Conservation (phyloP, 352 stramenopile species). For the Phytopythium cucurbitacearum region DNA sequence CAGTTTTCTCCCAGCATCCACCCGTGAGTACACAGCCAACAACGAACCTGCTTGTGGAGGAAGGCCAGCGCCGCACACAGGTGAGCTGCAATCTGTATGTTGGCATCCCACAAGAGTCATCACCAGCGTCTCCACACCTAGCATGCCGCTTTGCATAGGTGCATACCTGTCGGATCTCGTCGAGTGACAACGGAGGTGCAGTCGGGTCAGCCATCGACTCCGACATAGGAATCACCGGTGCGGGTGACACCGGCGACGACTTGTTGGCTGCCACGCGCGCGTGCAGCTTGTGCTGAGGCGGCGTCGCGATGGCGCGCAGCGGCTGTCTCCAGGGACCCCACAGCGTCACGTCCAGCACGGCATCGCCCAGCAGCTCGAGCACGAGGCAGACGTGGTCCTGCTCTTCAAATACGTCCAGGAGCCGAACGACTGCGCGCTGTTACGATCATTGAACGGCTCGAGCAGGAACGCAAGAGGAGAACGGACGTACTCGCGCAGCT, state of each 20-base stretch:
- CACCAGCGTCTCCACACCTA: slow-evolving; percentile 1
- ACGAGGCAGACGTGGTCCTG: slow-evolving; percentile 57
- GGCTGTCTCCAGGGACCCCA: slow-evolving; percentile 92
- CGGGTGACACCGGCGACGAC: no score
- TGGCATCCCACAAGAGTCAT: not conserved
- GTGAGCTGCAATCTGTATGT: slow-evolving; percentile 42
- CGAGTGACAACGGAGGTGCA: slow-evolving; percentile 24
- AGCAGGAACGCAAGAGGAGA: not conserved
- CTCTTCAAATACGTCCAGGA: slow-evolving; percentile 57
- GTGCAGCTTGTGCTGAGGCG: slow-evolving; percentile 42
- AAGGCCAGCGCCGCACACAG: slow-evolving; percentile 62
- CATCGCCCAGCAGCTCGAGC: slow-evolving; percentile 54
- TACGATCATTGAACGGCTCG: slow-evolving; percentile 3
- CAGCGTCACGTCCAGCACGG: slow-evolving; percentile 93
- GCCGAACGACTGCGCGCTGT: slow-evolving; percentile 29
- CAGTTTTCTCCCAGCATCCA: not conserved
- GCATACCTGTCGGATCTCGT: slow-evolving; percentile 32
- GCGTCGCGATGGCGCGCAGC: slow-evolving; percentile 43
- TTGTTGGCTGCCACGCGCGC: slow-evolving; percentile 16
- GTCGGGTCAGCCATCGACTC: not conserved
- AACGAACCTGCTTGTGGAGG: slow-evolving; percentile 36
- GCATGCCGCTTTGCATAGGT: not conserved
- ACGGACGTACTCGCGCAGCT: slow-evolving; percentile 33
- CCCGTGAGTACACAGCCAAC: not conserved
- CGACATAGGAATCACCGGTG: no score